Percentiles rank a stretch among this genome's conserved stretches.
Conservation (phyloP, 2,329 filamentous ascomycete genomes). For the Beauveria sp. region DNA sequence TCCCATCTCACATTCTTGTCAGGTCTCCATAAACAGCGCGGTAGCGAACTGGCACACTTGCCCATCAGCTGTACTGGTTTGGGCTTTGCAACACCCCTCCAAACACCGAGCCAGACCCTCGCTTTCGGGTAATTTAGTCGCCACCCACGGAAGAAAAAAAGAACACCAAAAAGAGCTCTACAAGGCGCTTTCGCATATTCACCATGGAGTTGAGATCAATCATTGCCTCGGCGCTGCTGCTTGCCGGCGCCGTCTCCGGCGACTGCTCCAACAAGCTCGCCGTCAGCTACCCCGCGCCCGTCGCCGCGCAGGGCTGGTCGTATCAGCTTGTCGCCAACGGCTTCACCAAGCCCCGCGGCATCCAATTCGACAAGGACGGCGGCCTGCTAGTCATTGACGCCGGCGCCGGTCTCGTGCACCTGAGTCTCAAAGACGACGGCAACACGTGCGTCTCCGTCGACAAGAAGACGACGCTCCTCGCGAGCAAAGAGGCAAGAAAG, state of each 20-base stretch:
- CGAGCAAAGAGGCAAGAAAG: slow-evolving; percentile 25
- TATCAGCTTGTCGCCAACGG: slow-evolving; percentile 35
- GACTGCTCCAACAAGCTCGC: slow-evolving; percentile 28
- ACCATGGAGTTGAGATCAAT: background rate
- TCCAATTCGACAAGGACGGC: slow-evolving; percentile 38
- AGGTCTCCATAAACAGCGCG: no score
- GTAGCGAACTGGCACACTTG: no score
- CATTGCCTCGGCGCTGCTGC: slow-evolving; percentile 5
- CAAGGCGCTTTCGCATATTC: no score
- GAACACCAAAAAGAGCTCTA: no score
- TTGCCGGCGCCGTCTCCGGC: slow-evolving; percentile 6
- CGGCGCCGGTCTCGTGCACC: slow-evolving; percentile 32
- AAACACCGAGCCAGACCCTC: no score
- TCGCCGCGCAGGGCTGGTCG: slow-evolving; percentile 35
- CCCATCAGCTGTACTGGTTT: no score
- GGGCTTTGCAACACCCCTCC: no score
- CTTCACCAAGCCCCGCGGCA: slow-evolving; percentile 34
- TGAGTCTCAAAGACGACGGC: slow-evolving; percentile 34
- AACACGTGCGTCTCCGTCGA: slow-evolving; percentile 33
- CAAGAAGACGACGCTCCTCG: slow-evolving; percentile 29
- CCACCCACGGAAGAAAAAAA: no score
- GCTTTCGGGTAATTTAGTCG: no score
- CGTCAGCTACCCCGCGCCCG: slow-evolving; percentile 28
- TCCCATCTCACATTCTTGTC: no score
- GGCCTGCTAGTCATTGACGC: slow-evolving; percentile 39